These are phyloP conservation scores for Fistulifera solaris DNA, from an alignment of 108 stramenopile genomes.

Conservation along the genomic window DNA sequence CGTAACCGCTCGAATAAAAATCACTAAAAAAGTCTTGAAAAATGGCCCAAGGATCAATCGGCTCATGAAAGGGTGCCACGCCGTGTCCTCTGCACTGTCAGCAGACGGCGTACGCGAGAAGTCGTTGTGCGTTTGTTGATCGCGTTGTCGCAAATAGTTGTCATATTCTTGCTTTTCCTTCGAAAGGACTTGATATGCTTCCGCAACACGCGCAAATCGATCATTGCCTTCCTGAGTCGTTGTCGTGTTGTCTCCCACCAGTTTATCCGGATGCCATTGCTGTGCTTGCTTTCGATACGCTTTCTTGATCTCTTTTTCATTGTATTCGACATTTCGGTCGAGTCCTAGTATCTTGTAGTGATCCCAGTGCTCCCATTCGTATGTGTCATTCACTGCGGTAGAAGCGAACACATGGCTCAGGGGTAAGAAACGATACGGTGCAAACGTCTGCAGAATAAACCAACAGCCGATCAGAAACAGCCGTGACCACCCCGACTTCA, in stretches of 20 bases:
- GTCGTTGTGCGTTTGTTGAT: not conserved
- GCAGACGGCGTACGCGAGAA: not conserved
- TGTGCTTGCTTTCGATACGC: conserved; percentile 71
- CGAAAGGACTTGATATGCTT: conserved; percentile 60
- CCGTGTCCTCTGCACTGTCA: not conserved
- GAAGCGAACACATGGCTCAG: too few species aligned
- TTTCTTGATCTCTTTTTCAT: conserved; percentile 47
- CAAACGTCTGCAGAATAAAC: too few species aligned
- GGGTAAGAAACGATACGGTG: too few species aligned
- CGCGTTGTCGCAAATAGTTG: conserved; percentile 15
- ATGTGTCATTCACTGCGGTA: conserved; percentile 3
- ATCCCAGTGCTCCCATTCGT: conserved; percentile 43
- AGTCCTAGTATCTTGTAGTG: conserved; percentile 37
- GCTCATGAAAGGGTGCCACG: not conserved
- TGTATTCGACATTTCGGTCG: conserved; percentile 6
- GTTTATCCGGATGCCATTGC: conserved; percentile 65
- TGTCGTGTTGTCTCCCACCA: conserved; percentile 17
- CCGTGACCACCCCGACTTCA: too few species aligned
- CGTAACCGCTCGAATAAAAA: too few species aligned
- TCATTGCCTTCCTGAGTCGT: conserved; percentile 44
- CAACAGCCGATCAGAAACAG: too few species aligned
- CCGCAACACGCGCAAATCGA: conserved; percentile 59
- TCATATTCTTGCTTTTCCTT: conserved; percentile 49
- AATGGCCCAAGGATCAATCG: conserved; percentile 1
- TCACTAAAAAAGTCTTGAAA: conserved; percentile 1